These are phyloP conservation scores for Filosporella fistucella DNA, from an alignment of 495 filamentous ascomycete genomes.

Conservation along the genomic window DNA sequence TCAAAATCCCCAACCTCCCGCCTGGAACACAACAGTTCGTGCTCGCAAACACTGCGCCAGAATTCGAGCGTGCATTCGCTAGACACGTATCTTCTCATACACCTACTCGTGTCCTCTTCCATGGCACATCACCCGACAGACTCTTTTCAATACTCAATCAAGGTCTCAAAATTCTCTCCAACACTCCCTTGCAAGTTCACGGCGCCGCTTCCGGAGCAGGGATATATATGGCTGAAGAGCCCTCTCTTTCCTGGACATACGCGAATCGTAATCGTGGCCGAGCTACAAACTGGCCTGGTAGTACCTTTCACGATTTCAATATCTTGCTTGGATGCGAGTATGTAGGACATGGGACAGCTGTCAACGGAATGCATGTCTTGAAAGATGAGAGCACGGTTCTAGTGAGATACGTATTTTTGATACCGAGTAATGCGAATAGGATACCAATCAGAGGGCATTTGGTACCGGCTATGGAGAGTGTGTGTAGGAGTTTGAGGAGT, in stretches of 20 bases:
- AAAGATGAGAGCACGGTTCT: slow-evolving; percentile 22
- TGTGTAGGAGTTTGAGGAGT: slow-evolving; percentile 13
- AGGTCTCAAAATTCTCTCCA: slow-evolving; percentile 23
- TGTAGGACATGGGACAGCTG: slow-evolving; percentile 10
- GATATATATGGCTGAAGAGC: slow-evolving; percentile 30
- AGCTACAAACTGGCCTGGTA: slow-evolving; percentile 20
- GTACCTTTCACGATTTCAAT: slow-evolving; percentile 19
- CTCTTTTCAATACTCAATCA: slow-evolving; percentile 27
- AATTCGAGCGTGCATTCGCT: slow-evolving; percentile 22
- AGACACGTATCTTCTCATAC: slow-evolving; percentile 1
- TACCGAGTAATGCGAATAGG: slow-evolving; percentile 1
- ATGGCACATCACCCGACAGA: slow-evolving; percentile 29
- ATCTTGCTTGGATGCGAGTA: slow-evolving; percentile 29
- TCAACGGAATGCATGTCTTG: slow-evolving; percentile 23
- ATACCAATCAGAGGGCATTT: slow-evolving; percentile 23
- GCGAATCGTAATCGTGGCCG: background rate
- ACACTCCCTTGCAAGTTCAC: slow-evolving; percentile 23
- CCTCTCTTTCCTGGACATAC: slow-evolving; percentile 20
- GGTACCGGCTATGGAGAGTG: slow-evolving; percentile 23
- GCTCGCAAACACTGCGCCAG: slow-evolving; percentile 25
- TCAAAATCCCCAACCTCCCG: slow-evolving; percentile 25
- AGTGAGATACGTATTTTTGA: slow-evolving; percentile 30
- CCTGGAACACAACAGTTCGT: slow-evolving; percentile 28
- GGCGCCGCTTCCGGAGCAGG: slow-evolving; percentile 29
- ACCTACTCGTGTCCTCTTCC: slow-evolving; percentile 25